Evolutionary conservation across 768 basidiomycete genomes (phyloP).

Genomic region (Termitomyces heimii): DNA sequence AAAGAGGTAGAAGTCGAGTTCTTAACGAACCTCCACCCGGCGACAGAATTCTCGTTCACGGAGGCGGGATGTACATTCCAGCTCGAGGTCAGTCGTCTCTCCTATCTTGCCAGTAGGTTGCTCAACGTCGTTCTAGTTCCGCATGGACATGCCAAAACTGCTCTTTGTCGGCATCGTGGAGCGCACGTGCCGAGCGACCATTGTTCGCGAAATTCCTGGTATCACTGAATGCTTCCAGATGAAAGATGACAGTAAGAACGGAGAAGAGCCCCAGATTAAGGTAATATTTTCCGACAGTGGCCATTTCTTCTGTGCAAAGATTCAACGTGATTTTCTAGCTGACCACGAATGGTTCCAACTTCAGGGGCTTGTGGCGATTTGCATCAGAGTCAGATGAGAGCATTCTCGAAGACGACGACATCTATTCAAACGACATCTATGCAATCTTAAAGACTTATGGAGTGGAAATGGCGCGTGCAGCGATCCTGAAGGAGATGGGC

Average conservation of each 20-base stretch:
- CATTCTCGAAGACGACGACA: conserved; percentile 69
- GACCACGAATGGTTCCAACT: conserved; percentile 91
- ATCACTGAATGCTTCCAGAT: conserved; percentile 84
- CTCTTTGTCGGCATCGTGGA: conserved; percentile 93
- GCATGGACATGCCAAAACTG: conserved; percentile 84
- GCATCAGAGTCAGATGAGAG: conserved; percentile 43
- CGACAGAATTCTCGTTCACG: conserved; percentile 70
- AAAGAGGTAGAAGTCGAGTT: conserved; percentile 45
- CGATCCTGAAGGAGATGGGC: conserved; percentile 87
- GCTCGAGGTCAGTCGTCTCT: conserved; percentile 56
- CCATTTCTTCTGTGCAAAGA: not conserved
- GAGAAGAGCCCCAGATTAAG: conserved; percentile 41
- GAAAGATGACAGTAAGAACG: conserved; percentile 52
- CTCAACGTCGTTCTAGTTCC: conserved; percentile 50
- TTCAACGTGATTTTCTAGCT: conserved; percentile 36
- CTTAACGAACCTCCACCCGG: conserved; percentile 51
- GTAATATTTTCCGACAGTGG: conserved; percentile 22
- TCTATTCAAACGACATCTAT: conserved; percentile 95
- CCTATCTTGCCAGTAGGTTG: not conserved
- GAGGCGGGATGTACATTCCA: conserved; percentile 66
- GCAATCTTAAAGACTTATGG: conserved; percentile 90
- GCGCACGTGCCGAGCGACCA: conserved; percentile 72
- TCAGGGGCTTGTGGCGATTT: conserved; percentile 84
- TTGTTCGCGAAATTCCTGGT: conserved; percentile 86
- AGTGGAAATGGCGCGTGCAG: conserved; percentile 91